Conservation (phyloP, 805 yeast genomes). For the Myxozyma nipponensis region DNA sequence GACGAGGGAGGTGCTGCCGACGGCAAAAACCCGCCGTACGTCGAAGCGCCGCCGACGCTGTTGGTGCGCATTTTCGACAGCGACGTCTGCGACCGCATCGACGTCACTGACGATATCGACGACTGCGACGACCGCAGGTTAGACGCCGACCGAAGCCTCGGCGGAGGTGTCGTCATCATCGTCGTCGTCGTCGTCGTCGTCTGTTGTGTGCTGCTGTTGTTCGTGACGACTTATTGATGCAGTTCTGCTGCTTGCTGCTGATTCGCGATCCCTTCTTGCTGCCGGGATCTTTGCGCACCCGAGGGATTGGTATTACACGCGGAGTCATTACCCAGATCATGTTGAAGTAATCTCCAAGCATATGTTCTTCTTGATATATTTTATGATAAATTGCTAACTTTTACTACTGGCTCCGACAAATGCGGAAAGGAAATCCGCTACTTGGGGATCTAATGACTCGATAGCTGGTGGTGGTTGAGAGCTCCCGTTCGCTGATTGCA, state of each 20-base stretch:
- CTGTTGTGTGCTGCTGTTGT: too few species aligned
- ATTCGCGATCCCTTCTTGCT: too few species aligned
- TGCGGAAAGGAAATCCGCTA: conserved; percentile 20
- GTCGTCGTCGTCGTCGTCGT: too few species aligned
- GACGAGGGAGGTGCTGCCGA: conserved; percentile 2
- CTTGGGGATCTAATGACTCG: conserved; percentile 21
- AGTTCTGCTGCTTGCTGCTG: too few species aligned
- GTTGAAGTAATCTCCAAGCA: too few species aligned
- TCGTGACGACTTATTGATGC: too few species aligned
- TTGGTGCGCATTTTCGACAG: neutral
- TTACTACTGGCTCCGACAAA: conserved; percentile 1
- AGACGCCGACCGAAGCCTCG: neutral
- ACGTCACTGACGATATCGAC: conserved; percentile 3
- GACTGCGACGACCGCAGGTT: too few species aligned
- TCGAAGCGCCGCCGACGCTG: neutral
- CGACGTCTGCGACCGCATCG: neutral
- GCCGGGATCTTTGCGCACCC: too few species aligned
- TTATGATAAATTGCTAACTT: too few species aligned
- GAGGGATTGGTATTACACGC: too few species aligned
- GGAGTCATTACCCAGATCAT: too few species aligned
- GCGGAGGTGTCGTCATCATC: neutral
- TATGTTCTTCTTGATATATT: too few species aligned
- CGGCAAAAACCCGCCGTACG: neutral
- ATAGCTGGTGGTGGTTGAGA: conserved; percentile 1
- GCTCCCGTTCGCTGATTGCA: neutral